Percentiles rank a stretch among this genome's conserved stretches.
Conservation (phyloP, 345 rosid genomes). For the Nephelium lappaceum region DNA sequence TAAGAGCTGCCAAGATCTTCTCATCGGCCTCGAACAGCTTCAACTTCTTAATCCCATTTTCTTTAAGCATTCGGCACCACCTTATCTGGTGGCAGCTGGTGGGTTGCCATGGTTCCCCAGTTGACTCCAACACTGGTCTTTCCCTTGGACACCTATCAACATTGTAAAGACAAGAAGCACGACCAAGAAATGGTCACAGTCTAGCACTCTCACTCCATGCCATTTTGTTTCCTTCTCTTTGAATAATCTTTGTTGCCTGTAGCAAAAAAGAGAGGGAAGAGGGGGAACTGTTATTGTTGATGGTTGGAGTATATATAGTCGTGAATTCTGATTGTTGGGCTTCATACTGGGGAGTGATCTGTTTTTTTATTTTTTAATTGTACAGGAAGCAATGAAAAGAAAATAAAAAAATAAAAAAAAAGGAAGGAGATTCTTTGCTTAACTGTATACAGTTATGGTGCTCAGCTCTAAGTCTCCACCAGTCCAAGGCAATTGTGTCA, state of each 20-base stretch:
- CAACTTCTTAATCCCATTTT: constrained; percentile 62
- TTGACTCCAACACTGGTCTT: constrained; percentile 48
- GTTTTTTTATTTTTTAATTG: background rate
- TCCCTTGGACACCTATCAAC: constrained; percentile 4
- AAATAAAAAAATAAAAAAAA: background rate
- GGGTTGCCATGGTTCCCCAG: constrained; percentile 84
- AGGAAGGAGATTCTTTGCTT: constrained; percentile 37
- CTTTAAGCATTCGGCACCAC: constrained; percentile 62
- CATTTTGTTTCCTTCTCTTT: constrained; percentile 22
- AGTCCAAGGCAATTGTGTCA: no score
- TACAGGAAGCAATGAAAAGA: background rate
- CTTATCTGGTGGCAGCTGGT: constrained; percentile 63
- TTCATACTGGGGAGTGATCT: constrained; percentile 5
- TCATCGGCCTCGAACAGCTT: constrained; percentile 86
- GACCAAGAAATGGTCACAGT: background rate
- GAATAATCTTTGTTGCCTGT: constrained; percentile 27
- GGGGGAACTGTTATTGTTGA: constrained; percentile 8
- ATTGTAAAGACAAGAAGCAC: constrained; percentile 18
- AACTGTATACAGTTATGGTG: constrained; percentile 39
- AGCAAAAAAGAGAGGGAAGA: constrained; percentile 23
- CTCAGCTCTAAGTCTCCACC: background rate
- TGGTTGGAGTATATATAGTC: constrained; percentile 1
- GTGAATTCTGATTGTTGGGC: background rate
- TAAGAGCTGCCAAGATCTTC: constrained; percentile 53
- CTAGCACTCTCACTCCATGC: background rate